Evolutionary conservation across 2,329 filamentous ascomycete genomes (phyloP).

Genomic region (Cylindrodendrum hubeiense): DNA sequence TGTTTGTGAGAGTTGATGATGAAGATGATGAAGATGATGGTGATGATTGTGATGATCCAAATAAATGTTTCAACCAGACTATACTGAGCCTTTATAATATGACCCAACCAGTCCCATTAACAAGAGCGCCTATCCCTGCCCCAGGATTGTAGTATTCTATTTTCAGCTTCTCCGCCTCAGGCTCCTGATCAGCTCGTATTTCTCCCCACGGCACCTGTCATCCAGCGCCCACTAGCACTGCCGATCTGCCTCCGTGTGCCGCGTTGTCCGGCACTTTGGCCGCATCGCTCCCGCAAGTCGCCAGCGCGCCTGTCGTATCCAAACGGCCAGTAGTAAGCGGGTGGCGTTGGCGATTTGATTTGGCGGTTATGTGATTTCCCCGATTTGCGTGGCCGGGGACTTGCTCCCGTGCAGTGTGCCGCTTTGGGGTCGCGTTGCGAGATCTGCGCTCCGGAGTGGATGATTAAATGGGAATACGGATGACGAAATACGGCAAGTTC

Average conservation of each 20-base stretch:
- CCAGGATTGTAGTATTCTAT: neutral
- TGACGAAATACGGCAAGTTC: neutral
- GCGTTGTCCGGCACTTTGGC: neutral
- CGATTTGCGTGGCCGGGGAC: neutral
- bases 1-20: neutral
- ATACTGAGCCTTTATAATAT: neutral
- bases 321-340: neutral
- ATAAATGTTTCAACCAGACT: neutral
- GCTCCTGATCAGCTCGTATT: conserved; percentile 7
- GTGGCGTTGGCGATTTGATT: neutral
- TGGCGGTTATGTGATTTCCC: neutral
- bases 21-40: neutral
- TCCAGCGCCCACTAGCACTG: neutral
- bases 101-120: neutral
- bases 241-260: neutral
- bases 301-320: neutral
- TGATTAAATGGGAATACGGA: neutral
- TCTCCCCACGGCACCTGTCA: neutral
- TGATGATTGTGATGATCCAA: neutral
- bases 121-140: neutral
- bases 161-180: neutral
- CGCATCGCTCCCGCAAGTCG: neutral
- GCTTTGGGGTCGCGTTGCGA: neutral
- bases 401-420: neutral
- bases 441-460: neutral